Conservation (phyloP, 108 stramenopile genomes). For the Hondaea fermentalgiana region DNA sequence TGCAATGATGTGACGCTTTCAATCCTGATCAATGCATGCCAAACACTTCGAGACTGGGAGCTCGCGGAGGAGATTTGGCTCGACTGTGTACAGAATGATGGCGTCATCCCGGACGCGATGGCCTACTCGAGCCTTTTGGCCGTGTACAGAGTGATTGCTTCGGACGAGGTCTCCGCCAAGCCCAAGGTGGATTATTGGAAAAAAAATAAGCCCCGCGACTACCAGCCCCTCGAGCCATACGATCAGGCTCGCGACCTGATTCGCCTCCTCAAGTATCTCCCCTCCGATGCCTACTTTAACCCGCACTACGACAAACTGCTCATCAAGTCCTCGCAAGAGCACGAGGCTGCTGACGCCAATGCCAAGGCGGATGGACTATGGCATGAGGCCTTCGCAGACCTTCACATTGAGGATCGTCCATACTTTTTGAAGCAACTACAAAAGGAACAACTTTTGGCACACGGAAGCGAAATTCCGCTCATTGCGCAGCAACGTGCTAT, state of each 20-base stretch:
- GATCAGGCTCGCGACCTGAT: background rate
- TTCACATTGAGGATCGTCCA: background rate
- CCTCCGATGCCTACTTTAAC: background rate
- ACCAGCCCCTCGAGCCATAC: background rate
- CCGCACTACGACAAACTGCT: background rate
- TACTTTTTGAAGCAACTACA: background rate
- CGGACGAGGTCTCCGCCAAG: background rate
- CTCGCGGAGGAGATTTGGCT: background rate
- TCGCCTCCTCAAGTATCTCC: background rate
- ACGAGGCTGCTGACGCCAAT: background rate
- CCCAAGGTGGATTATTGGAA: background rate
- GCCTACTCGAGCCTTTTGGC: background rate
- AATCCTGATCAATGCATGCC: background rate
- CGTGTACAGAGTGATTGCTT: background rate
- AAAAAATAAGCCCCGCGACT: background rate
- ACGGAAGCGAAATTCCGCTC: background rate
- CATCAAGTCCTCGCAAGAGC: background rate
- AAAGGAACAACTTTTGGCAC: background rate
- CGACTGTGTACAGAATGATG: background rate
- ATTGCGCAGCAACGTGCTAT: background rate
- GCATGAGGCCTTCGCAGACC: background rate
- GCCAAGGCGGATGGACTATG: background rate
- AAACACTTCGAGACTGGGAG: background rate
- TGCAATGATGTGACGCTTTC: background rate
- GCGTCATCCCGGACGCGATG: background rate